These are phyloP conservation scores for Quercus dentata DNA, from an alignment of 306 rosid genomes.

Conservation along the genomic window DNA sequence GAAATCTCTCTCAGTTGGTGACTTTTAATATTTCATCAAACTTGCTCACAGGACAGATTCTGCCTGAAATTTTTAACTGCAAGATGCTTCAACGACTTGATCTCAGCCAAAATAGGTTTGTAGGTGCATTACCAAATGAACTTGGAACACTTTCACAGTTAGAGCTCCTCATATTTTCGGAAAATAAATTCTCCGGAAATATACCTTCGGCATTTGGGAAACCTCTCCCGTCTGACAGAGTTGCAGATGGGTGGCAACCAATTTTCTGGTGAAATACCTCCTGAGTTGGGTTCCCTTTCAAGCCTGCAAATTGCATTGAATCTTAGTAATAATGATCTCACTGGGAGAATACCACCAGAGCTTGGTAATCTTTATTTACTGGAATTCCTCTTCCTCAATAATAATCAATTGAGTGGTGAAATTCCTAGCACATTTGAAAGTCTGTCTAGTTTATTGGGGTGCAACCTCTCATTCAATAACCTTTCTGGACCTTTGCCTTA, in stretches of 20 bases:
- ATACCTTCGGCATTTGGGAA: constrained; percentile 66
- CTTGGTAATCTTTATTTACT: constrained; percentile 77
- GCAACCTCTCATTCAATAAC: constrained; percentile 90
- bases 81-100: constrained; percentile 87
- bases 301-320: constrained; percentile 90
- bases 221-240: constrained; percentile 73
- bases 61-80: constrained; percentile 59
- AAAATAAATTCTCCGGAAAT: constrained; percentile 63
- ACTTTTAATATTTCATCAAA: constrained; percentile 85
- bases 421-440: constrained; percentile 74
- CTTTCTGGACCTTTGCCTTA: constrained; percentile 81
- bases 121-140: constrained; percentile 61
- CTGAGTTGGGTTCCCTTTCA: constrained; percentile 68
- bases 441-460: constrained; percentile 70
- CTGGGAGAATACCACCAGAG: constrained; percentile 63
- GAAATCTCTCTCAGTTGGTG: constrained; percentile 75
- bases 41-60: constrained; percentile 59
- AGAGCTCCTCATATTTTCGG: constrained; percentile 81
- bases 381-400: constrained; percentile 67
- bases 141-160: constrained; percentile 75
- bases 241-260: constrained; percentile 77
- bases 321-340: constrained; percentile 79
- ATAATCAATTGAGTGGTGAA: constrained; percentile 77
- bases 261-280: constrained; percentile 76
- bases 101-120: constrained; percentile 66